Percentiles rank a stretch among this genome's conserved stretches.
Evolutionary conservation across 129 eudicot genomes (phyloP).

Genomic region (Oenanthe sinensis): DNA sequence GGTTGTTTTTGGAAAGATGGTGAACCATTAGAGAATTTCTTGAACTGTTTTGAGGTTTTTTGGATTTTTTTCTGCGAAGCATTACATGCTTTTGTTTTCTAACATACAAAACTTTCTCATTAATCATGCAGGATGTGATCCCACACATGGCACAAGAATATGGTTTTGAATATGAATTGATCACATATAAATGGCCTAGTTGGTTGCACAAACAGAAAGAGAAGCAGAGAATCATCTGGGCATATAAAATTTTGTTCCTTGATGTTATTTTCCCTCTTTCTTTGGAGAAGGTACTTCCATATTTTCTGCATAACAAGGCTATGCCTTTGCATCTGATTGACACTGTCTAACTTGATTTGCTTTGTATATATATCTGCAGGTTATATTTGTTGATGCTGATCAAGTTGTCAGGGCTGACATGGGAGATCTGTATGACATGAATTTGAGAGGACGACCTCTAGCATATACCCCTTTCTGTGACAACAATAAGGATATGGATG

Average conservation of each 20-base stretch:
- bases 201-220: conserved; percentile 97
- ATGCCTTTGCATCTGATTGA: not conserved
- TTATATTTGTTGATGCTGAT: conserved; percentile 97
- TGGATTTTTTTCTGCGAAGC: not conserved
- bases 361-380: conserved; percentile 34
- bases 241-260: conserved; percentile 90
- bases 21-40: not conserved
- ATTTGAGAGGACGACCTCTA: conserved; percentile 81
- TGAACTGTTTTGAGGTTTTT: not conserved
- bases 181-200: conserved; percentile 97
- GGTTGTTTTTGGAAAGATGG: too few relatives aligned
- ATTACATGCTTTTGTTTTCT: not conserved
- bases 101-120: not conserved
- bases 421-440: conserved; percentile 99
- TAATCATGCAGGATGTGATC: conserved; percentile 66
- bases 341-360: not conserved
- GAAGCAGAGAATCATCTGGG: conserved; percentile 96
- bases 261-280: conserved; percentile 98
- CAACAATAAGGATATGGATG: conserved; percentile 94
- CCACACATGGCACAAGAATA: conserved; percentile 94
- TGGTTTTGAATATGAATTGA: conserved; percentile 87
- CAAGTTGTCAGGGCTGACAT: conserved; percentile 91
- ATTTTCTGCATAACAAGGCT: not conserved
- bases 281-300: conserved; percentile 64
- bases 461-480: conserved; percentile 98